These are phyloP conservation scores for Lactifluus hygrophoroides DNA, from an alignment of 768 basidiomycete species.

Conservation along the genomic window DNA sequence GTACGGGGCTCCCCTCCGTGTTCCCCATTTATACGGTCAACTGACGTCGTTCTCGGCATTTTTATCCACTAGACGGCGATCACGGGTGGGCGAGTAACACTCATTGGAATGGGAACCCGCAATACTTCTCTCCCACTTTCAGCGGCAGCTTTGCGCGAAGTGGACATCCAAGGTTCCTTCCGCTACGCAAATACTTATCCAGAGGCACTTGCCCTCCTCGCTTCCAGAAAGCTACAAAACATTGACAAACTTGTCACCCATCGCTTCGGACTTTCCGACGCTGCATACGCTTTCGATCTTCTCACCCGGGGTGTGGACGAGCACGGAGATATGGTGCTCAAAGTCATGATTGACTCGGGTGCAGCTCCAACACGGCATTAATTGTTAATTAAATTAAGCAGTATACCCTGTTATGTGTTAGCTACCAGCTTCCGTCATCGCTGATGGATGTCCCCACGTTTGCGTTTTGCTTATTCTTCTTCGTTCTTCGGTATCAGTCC, in stretches of 20 bases:
- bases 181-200: conserved; percentile 87
- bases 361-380: conserved; percentile 2
- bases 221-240: conserved; percentile 53
- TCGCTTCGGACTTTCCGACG: conserved; percentile 55
- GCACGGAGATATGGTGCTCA: conserved; percentile 74
- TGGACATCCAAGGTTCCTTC: conserved; percentile 90
- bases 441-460: background rate
- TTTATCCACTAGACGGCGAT: conserved; percentile 52
- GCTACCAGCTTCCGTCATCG: background rate
- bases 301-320: conserved; percentile 72
- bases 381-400: conserved; percentile 6
- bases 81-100: conserved; percentile 84
- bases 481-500: background rate
- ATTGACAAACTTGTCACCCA: conserved; percentile 75
- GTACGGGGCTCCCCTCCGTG: conserved; percentile 42
- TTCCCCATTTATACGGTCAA: background rate
- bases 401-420: conserved; percentile 15
- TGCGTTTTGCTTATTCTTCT: background rate
- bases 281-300: conserved; percentile 73
- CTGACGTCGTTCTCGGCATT: conserved; percentile 14
- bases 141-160: conserved; percentile 75
- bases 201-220: conserved; percentile 63
- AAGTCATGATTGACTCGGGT: conserved; percentile 65
- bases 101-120: conserved; percentile 92
- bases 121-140: conserved; percentile 78